A percentile compares a stretch with the other conserved stretches of the same genome.
Evolutionary conservation across 768 basidiomycete species (phyloP).

Genomic region (Mycena galopus): DNA sequence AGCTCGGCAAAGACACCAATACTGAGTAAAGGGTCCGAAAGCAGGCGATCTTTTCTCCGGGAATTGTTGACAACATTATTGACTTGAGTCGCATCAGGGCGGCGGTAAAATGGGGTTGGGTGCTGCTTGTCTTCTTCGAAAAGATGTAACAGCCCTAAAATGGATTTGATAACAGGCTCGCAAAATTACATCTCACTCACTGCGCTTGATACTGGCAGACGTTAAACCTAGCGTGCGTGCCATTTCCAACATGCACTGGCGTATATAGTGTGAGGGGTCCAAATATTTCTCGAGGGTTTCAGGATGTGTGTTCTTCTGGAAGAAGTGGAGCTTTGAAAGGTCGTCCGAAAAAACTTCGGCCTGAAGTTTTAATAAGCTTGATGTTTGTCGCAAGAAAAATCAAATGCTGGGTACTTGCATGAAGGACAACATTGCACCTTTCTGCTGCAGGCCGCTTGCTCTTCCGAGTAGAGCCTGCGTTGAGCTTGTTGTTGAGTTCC

Average conservation of each 20-base stretch:
- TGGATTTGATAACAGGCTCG: neutral
- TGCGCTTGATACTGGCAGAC: constrained; percentile 19
- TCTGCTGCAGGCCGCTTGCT: too few relatives aligned
- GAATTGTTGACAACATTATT: constrained; percentile 18
- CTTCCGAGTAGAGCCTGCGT: too few relatives aligned
- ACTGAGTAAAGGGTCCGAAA: constrained; percentile 17
- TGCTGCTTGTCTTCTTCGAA: neutral
- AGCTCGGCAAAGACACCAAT: constrained; percentile 26
- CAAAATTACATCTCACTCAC: neutral
- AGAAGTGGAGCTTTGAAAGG: constrained; percentile 4
- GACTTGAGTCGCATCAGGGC: constrained; percentile 4
- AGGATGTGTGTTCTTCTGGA: constrained; percentile 8
- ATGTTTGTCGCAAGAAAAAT: too few relatives aligned
- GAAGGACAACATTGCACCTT: too few relatives aligned
- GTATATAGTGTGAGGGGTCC: constrained; percentile 15
- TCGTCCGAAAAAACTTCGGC: constrained; percentile 26
- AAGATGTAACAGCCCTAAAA: constrained; percentile 3
- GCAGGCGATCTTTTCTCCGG: constrained; percentile 14
- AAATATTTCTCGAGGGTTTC: constrained; percentile 8
- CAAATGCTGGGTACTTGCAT: too few relatives aligned
- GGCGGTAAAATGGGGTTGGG: constrained; percentile 10
- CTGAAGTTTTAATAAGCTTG: too few relatives aligned
- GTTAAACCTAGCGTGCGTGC: constrained; percentile 5
- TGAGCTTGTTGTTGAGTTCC: too few relatives aligned
- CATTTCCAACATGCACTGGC: constrained; percentile 26